A percentile compares a stretch with the other conserved stretches of the same genome.
phyloP scores from a whole-genome alignment of 2,329 filamentous ascomycete genomes.

The Rugonectria rugulosa region DNA sequence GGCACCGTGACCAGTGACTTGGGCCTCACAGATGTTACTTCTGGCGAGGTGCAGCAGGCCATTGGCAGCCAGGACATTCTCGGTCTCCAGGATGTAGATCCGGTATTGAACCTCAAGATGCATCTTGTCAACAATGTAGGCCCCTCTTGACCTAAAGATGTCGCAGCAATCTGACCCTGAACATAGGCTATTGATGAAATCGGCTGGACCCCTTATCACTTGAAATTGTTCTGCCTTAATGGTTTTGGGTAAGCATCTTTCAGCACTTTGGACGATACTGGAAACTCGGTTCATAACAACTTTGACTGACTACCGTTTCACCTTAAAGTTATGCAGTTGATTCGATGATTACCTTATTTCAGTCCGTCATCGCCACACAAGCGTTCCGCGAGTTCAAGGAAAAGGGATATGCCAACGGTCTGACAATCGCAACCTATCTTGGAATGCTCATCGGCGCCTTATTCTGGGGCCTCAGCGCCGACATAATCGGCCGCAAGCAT shows the following conservation, averaged over 20 bases:
- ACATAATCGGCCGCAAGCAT: slow-evolving; percentile 71
- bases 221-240: slow-evolving; percentile 68
- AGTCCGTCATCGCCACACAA: slow-evolving; percentile 66
- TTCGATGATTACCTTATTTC: slow-evolving; percentile 59
- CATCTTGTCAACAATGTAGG: slow-evolving; percentile 72
- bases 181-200: slow-evolving; percentile 62
- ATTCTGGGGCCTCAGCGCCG: slow-evolving; percentile 74
- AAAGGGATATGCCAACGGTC: slow-evolving; percentile 60
- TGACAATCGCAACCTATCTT: slow-evolving; percentile 69
- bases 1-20: no score
- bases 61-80: slow-evolving; percentile 63
- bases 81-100: slow-evolving; percentile 64
- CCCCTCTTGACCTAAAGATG: neutral
- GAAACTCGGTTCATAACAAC: no score
- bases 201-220: slow-evolving; percentile 66
- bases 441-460: slow-evolving; percentile 64
- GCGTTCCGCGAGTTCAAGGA: slow-evolving; percentile 67
- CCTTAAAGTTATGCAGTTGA: slow-evolving; percentile 57
- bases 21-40: neutral
- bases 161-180: neutral
- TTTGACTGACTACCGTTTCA: no score
- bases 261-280: no score
- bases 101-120: slow-evolving; percentile 72
- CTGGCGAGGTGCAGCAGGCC: no score
- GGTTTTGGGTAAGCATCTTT: slow-evolving; percentile 61